Percentiles rank a stretch among this genome's conserved stretches.
These are phyloP conservation scores for Pseudogymnoascus sp. DNA, from an alignment of 2,329 filamentous ascomycete species.

Conservation along the genomic window DNA sequence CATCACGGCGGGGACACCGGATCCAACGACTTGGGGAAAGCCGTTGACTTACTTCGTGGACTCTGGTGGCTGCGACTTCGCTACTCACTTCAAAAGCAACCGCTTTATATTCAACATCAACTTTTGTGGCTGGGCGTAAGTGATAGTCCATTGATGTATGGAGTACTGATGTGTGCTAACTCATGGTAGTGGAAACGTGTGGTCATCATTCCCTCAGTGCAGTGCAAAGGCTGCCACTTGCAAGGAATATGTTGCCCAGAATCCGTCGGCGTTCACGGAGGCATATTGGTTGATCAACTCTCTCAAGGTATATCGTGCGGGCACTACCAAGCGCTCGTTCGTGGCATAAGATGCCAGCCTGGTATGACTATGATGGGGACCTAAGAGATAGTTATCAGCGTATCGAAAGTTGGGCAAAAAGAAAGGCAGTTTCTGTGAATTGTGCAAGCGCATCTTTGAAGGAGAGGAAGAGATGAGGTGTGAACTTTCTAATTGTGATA, in stretches of 20 bases:
- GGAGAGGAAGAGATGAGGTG: background rate
- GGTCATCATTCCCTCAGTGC: constrained; percentile 37
- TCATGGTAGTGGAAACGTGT: background rate
- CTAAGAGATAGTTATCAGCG: background rate
- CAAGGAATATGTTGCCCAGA: constrained; percentile 37
- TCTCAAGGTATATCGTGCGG: constrained; percentile 20
- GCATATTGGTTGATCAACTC: constrained; percentile 27
- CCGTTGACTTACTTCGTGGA: constrained; percentile 36
- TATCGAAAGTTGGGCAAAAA: background rate
- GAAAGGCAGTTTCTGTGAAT: background rate
- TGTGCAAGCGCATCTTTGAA: background rate
- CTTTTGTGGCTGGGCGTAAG: constrained; percentile 59
- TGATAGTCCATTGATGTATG: constrained; percentile 9
- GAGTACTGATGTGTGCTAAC: background rate
- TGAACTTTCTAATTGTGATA: background rate
- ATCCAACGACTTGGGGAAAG: constrained; percentile 37
- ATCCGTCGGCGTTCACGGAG: constrained; percentile 23
- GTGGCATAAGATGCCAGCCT: background rate
- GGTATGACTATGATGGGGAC: background rate
- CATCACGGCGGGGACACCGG: constrained; percentile 35
- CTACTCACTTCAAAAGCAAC: constrained; percentile 60
- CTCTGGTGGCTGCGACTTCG: constrained; percentile 56
- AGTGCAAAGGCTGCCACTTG: constrained; percentile 54
- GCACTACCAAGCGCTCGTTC: background rate
- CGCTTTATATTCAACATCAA: constrained; percentile 75